These are phyloP conservation scores for Leccinum longicurvipes DNA, from an alignment of 768 basidiomycete genomes.

Conservation along the genomic window DNA sequence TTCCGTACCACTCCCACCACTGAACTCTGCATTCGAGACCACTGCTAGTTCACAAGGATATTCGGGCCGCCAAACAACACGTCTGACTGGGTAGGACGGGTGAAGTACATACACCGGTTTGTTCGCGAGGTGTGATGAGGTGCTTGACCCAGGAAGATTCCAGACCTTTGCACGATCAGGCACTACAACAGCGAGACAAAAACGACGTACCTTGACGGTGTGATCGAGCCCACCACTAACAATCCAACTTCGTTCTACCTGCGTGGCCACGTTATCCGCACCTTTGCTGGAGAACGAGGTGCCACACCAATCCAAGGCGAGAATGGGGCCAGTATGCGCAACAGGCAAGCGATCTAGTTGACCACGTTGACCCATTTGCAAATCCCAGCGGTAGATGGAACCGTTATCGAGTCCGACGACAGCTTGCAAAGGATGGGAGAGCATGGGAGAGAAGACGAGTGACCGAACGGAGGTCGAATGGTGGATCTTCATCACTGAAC, in stretches of 20 bases:
- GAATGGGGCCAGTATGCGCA: constrained; percentile 70
- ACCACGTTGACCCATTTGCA: constrained; percentile 73
- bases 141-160: constrained; percentile 47
- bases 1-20: constrained; percentile 25
- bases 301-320: constrained; percentile 69
- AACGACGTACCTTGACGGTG: constrained; percentile 59
- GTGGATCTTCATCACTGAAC: constrained; percentile 66
- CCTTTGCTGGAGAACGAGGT: constrained; percentile 23
- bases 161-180: constrained; percentile 50
- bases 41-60: constrained; percentile 75
- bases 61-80: constrained; percentile 72
- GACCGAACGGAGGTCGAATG: constrained; percentile 68
- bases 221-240: constrained; percentile 78
- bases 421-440: constrained; percentile 64
- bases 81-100: constrained; percentile 70
- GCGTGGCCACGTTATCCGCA: constrained; percentile 13
- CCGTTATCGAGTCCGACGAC: constrained; percentile 69
- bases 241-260: constrained; percentile 59
- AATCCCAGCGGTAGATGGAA: constrained; percentile 74
- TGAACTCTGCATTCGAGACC: constrained; percentile 62
- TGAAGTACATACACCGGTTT: constrained; percentile 70
- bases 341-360: constrained; percentile 68
- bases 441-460: constrained; percentile 66
- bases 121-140: constrained; percentile 54
- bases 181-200: not conserved